Evolutionary conservation across 495 filamentous ascomycete genomes (phyloP), one percentile per base, ranked within the genome.

Genomic region (Podospora tetraspora): DNA sequence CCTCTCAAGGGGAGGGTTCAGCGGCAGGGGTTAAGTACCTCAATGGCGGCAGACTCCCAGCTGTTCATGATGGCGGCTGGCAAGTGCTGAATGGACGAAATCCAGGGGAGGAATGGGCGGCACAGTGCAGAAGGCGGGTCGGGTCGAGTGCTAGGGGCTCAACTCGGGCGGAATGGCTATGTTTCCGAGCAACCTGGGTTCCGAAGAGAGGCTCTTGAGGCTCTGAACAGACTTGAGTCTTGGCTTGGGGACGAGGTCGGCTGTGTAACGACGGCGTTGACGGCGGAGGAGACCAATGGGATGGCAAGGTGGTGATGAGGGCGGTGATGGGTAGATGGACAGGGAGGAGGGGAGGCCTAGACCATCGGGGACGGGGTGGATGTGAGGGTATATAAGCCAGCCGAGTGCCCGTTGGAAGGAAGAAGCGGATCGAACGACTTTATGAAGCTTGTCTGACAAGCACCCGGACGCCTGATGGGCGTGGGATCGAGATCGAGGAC

Each of bases 41-140:
- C 37, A 22, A 72, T 43, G 12, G 75, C 72, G 12, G 61, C 59
- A 21, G 30, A 68, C 60, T 77, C 75, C 75, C 75, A 77, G 5
- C 69, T 13, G 62, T 76, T 76, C 64, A 71, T 68, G n/a, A 60
- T 34, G 43, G 43, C 23, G 61, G 64, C 59, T 64, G 67, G 59
- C n/a, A 24, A 23, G 59, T 23, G 19, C 7, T 11, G 32, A 19
- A 23, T 32, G 63, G 64, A 13, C 10, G 25, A 43, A 13, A 52
- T 22, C 56, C 16, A 24, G n/a, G 61, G 22, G 9, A 19, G 21
- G 52, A 24, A 59, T 10, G 23, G 59, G 43, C 21, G 29, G 37
- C 65, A 66, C 63, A 29, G 65, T 66, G 32, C n/a, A 22, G 2
- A 19, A 8, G 27, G 65, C 30, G 32, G 59, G 12, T 23, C 21